Conservation (phyloP, 2,329 filamentous ascomycete species). For the Aaosphaeria pasadenensis region DNA sequence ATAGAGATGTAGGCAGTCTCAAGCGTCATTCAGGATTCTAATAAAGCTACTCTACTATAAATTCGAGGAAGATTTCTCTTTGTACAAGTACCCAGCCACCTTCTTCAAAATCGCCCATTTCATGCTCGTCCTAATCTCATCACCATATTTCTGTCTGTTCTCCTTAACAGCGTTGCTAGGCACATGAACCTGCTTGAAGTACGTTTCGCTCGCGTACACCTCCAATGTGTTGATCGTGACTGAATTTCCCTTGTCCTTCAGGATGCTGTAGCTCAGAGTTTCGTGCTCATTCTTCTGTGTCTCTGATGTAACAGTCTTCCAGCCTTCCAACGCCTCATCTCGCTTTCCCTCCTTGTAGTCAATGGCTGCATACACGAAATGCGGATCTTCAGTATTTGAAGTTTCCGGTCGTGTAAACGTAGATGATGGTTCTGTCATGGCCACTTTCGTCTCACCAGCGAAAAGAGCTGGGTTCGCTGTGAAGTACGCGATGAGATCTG, state of each 20-base stretch:
- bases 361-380: constrained; percentile 16
- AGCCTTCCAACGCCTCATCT: constrained; percentile 13
- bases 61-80: constrained; percentile 5
- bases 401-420: constrained; percentile 11
- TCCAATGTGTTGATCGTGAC: constrained; percentile 14
- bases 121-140: constrained; percentile 8
- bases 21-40: neutral
- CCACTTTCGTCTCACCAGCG: constrained; percentile 4
- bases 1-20: neutral
- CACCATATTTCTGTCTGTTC: constrained; percentile 13
- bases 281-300: constrained; percentile 17
- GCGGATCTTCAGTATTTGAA: constrained; percentile 8
- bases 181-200: constrained; percentile 20
- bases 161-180: constrained; percentile 15
- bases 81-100: constrained; percentile 11
- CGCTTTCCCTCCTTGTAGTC: constrained; percentile 16
- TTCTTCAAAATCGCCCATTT: constrained; percentile 9
- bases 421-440: constrained; percentile 7
- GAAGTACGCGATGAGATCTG: constrained; percentile 10
- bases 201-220: constrained; percentile 16
- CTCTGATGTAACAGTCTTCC: constrained; percentile 14
- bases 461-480: constrained; percentile 8
- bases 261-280: constrained; percentile 15
- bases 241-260: constrained; percentile 12
- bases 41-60: constrained; percentile 1